phyloP scores from a whole-genome alignment of 805 yeast species.

The Metschnikowia arizonensis region DNA sequence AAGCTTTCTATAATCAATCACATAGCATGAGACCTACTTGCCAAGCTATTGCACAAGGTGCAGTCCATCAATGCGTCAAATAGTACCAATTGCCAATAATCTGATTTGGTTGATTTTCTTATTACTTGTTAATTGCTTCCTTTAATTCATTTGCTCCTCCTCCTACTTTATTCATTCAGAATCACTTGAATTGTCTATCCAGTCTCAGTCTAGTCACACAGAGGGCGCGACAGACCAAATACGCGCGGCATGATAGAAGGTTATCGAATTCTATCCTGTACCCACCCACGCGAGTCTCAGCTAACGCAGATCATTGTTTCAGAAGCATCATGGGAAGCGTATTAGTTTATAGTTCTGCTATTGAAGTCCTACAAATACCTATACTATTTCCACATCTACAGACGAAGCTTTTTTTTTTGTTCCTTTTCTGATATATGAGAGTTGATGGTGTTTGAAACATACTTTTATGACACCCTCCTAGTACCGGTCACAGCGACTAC shows the following conservation, averaged over 20 bases:
- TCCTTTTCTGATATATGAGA: background rate
- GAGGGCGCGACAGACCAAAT: conserved; percentile 2
- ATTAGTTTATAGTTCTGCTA: background rate
- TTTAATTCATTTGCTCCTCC: too few species aligned
- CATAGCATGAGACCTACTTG: too few species aligned
- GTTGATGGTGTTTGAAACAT: conserved; percentile 22
- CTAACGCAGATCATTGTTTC: conserved; percentile 6
- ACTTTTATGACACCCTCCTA: conserved; percentile 34
- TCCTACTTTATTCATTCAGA: too few species aligned
- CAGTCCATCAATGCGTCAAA: conserved; percentile 2
- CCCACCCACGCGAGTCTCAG: conserved; percentile 1
- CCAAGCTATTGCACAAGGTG: background rate
- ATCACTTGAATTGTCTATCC: too few species aligned
- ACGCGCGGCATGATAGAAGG: conserved; percentile 12
- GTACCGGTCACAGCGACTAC: conserved; percentile 30
- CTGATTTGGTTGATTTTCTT: too few species aligned
- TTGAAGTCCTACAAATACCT: background rate
- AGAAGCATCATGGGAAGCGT: background rate
- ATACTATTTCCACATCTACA: background rate
- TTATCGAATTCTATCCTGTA: conserved; percentile 15
- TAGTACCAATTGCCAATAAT: background rate
- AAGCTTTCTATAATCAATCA: too few species aligned
- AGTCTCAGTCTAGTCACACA: conserved; percentile 1
- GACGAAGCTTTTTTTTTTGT: background rate
- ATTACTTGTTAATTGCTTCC: too few species aligned